These are phyloP conservation scores for Neohortaea acidophila DNA, from an alignment of 495 filamentous ascomycete species.

Conservation along the genomic window DNA sequence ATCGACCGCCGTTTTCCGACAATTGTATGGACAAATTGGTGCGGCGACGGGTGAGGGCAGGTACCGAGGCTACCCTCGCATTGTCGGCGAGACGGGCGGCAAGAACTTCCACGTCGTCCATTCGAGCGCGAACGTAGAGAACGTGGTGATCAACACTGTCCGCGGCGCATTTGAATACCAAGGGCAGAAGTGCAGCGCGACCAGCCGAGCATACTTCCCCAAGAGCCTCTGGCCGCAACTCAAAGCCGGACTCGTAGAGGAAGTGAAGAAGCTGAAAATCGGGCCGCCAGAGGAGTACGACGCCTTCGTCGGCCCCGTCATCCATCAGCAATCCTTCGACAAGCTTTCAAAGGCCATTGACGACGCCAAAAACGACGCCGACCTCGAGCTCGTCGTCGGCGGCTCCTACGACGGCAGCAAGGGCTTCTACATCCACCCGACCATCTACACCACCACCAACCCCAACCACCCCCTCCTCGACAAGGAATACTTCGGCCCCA, in stretches of 20 bases:
- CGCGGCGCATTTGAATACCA: conserved; percentile 32
- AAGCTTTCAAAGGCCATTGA: conserved; percentile 36
- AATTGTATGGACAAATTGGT: conserved; percentile 28
- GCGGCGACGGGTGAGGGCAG: conserved; percentile 24
- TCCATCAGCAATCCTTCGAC: conserved; percentile 29
- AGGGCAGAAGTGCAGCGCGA: conserved; percentile 31
- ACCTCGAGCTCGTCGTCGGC: conserved; percentile 45
- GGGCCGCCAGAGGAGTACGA: conserved; percentile 25
- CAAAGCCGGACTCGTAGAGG: conserved; percentile 23
- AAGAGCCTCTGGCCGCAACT: conserved; percentile 24
- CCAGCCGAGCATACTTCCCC: conserved; percentile 27
- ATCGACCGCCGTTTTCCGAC: conserved; percentile 28
- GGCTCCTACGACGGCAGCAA: conserved; percentile 43
- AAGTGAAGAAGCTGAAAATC: conserved; percentile 26
- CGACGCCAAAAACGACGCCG: conserved; percentile 43
- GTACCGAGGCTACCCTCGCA: conserved; percentile 29
- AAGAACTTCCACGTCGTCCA: conserved; percentile 33
- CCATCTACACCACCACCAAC: conserved; percentile 51
- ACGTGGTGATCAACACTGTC: conserved; percentile 29
- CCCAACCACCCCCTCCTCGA: conserved; percentile 45
- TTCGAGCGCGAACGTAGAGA: conserved; percentile 24
- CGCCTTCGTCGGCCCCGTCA: conserved; percentile 32
- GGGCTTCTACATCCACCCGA: conserved; percentile 54
- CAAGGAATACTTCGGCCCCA: conserved; percentile 49
- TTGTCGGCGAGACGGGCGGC: conserved; percentile 31